phyloP scores from a whole-genome alignment of 2,329 filamentous ascomycete genomes.

The Cylindrodendrum hubeiense region DNA sequence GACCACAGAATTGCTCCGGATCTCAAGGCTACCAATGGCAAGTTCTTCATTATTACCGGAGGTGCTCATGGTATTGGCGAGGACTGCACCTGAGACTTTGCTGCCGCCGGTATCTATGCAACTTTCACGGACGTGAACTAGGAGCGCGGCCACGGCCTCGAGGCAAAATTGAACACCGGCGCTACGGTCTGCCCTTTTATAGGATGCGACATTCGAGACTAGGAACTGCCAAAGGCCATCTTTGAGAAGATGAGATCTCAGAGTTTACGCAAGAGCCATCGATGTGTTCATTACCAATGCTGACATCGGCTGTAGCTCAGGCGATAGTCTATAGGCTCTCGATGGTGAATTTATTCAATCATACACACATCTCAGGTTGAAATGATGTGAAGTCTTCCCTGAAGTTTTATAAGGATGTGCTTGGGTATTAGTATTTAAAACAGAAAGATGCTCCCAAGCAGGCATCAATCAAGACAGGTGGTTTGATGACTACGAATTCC shows the following conservation, averaged over 20 bases:
- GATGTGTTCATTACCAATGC: slow-evolving; percentile 63
- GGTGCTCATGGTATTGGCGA: slow-evolving; percentile 59
- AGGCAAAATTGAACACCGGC: slow-evolving; percentile 47
- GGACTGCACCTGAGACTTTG: slow-evolving; percentile 50
- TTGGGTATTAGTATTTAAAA: slow-evolving; percentile 31
- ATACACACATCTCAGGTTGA: too few relatives aligned
- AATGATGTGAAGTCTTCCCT: too few relatives aligned
- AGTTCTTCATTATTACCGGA: slow-evolving; percentile 62
- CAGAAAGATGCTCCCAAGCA: slow-evolving; percentile 31
- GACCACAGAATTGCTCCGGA: slow-evolving; percentile 27
- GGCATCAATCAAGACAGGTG: slow-evolving; percentile 37
- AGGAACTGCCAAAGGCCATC: slow-evolving; percentile 56
- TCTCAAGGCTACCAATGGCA: slow-evolving; percentile 49
- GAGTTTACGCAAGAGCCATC: slow-evolving; percentile 53
- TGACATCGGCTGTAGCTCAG: slow-evolving; percentile 52
- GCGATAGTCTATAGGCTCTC: slow-evolving; percentile 54
- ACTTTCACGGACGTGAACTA: slow-evolving; percentile 55
- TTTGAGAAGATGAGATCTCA: slow-evolving; percentile 54
- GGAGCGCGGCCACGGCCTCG: slow-evolving; percentile 47
- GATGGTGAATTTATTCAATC: slow-evolving; percentile 52
- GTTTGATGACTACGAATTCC: slow-evolving; percentile 33
- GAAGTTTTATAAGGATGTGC: slow-evolving; percentile 34
- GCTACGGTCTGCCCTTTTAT: slow-evolving; percentile 46
- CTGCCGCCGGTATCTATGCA: slow-evolving; percentile 53
- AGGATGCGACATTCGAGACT: slow-evolving; percentile 57